phyloP scores from a whole-genome alignment of 2,329 filamentous ascomycete species.

The Xylariaceae sp. region DNA sequence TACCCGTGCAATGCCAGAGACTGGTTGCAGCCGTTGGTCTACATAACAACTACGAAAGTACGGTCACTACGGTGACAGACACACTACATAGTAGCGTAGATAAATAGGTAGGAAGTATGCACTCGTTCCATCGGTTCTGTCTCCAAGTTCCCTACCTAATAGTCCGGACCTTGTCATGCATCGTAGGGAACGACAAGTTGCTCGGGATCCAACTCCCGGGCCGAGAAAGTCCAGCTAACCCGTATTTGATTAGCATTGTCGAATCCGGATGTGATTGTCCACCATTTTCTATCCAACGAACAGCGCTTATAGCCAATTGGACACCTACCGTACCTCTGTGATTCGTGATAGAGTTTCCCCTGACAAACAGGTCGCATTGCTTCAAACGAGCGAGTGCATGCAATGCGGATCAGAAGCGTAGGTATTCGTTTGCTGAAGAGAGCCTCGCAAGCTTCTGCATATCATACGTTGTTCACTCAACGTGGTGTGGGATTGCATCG shows the following conservation, averaged over 20 bases:
- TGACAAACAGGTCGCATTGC: constrained; percentile 4
- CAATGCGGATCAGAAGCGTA: not conserved
- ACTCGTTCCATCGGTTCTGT: not conserved
- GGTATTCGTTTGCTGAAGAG: not conserved
- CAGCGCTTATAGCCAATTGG: constrained; percentile 4
- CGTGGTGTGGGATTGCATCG: not conserved
- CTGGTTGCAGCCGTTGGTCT: not conserved
- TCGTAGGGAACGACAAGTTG: constrained; percentile 8
- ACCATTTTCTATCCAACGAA: not conserved
- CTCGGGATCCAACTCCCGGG: constrained; percentile 11
- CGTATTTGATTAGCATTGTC: constrained; percentile 14
- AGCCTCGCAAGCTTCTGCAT: not conserved
- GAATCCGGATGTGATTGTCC: constrained; percentile 6
- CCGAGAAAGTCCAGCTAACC: not conserved
- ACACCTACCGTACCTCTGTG: not conserved
- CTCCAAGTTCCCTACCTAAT: no score
- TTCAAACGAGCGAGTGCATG: not conserved
- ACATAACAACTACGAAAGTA: no score
- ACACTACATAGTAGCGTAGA: not conserved
- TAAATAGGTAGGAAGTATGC: not conserved
- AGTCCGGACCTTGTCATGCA: constrained; percentile 3
- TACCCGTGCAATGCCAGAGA: not conserved
- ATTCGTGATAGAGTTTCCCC: not conserved
- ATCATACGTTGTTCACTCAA: not conserved
- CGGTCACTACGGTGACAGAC: no score